phyloP scores from a whole-genome alignment of 768 basidiomycete genomes.

The Galerina marginata region DNA sequence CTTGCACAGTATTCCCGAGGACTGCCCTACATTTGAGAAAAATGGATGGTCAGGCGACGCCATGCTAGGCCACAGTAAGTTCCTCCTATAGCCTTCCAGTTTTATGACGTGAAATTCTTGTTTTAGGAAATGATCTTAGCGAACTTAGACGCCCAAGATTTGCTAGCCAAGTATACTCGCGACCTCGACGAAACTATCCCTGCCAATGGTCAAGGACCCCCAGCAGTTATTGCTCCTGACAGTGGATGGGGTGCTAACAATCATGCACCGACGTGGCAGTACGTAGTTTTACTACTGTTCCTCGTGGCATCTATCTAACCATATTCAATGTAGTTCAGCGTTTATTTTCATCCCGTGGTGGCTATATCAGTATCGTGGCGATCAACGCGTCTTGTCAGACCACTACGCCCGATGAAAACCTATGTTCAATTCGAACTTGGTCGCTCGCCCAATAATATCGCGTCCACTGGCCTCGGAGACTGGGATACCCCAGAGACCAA shows the following conservation, averaged over 20 bases:
- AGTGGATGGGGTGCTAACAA: constrained; percentile 36
- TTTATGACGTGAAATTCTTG: too few species aligned
- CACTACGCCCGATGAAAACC: constrained; percentile 35
- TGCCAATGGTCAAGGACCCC: constrained; percentile 28
- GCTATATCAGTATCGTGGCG: constrained; percentile 36
- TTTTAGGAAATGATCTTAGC: constrained; percentile 33
- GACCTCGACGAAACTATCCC: constrained; percentile 31
- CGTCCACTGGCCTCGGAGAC: constrained; percentile 36
- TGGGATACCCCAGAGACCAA: constrained; percentile 51
- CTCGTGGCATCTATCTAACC: neutral
- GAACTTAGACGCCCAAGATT: constrained; percentile 31
- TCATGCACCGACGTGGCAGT: constrained; percentile 39
- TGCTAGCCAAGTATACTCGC: constrained; percentile 32
- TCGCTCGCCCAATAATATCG: constrained; percentile 35
- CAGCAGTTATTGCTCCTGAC: constrained; percentile 34
- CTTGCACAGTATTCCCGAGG: constrained; percentile 18
- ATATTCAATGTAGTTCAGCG: constrained; percentile 24
- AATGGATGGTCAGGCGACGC: constrained; percentile 39
- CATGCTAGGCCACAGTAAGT: constrained; percentile 32
- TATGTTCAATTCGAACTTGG: constrained; percentile 35
- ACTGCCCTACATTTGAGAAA: constrained; percentile 37
- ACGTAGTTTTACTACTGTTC: constrained; percentile 9
- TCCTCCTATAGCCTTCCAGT: too few species aligned
- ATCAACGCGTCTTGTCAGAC: constrained; percentile 26
- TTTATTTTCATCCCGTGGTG: constrained; percentile 36